phyloP scores from a whole-genome alignment of 805 yeast species.

The Cyberlindnera meyerae region DNA sequence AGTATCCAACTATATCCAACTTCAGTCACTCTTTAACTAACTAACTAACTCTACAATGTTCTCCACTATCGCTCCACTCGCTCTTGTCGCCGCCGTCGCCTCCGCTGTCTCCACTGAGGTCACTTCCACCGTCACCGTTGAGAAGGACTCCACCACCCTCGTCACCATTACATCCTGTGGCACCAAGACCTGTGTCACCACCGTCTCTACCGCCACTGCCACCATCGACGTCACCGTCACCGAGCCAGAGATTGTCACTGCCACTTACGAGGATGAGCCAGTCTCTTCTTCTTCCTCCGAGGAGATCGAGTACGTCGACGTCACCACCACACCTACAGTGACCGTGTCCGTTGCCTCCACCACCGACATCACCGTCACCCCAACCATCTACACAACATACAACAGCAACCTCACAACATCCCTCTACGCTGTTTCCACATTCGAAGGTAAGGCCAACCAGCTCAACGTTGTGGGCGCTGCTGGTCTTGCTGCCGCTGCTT shows the following conservation, averaged over 20 bases:
- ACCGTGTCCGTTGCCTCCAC: constrained; percentile 39
- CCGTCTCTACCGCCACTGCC: constrained; percentile 19
- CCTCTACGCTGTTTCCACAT: constrained; percentile 14
- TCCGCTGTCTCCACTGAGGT: constrained; percentile 20
- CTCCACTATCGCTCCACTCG: constrained; percentile 22
- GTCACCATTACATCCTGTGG: constrained; percentile 28
- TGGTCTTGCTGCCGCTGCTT: constrained; percentile 27
- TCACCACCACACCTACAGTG: constrained; percentile 34
- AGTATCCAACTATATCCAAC: constrained; percentile 2
- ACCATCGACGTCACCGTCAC: constrained; percentile 21
- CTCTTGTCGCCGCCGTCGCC: constrained; percentile 22
- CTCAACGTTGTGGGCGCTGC: constrained; percentile 24
- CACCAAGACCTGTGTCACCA: constrained; percentile 17
- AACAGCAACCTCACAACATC: constrained; percentile 15
- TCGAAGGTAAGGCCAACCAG: constrained; percentile 21
- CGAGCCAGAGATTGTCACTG: constrained; percentile 17
- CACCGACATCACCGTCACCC: constrained; percentile 33
- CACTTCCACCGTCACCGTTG: constrained; percentile 20
- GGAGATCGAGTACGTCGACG: constrained; percentile 35
- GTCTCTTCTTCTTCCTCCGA: constrained; percentile 27
- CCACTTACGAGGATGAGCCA: constrained; percentile 18
- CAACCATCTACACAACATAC: constrained; percentile 34
- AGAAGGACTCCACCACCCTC: constrained; percentile 16
- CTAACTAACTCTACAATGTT: constrained; percentile 28
- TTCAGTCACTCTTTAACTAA: constrained; percentile 18